A percentile compares a stretch with the other conserved stretches of the same genome.
Conservation (phyloP, 768 basidiomycete species). For the Leccinum broughii region DNA sequence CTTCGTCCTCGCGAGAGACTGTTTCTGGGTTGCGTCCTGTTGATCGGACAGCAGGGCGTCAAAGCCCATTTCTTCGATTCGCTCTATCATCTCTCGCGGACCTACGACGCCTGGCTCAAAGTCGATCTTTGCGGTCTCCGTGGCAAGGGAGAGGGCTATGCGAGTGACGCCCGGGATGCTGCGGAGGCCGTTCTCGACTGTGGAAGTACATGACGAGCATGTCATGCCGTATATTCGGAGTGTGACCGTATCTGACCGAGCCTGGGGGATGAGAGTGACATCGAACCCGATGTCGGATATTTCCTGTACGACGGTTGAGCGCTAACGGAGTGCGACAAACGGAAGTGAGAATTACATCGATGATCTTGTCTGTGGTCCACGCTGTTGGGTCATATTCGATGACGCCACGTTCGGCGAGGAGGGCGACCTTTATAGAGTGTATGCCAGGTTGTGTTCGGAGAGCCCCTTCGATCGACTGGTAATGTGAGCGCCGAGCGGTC, state of each 20-base stretch:
- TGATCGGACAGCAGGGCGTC: constrained; percentile 85
- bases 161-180: constrained; percentile 70
- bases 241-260: constrained; percentile 64
- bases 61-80: constrained; percentile 86
- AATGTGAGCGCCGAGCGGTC: not conserved
- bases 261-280: constrained; percentile 70
- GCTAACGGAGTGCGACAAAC: not conserved
- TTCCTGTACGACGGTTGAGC: constrained; percentile 53
- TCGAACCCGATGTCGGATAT: constrained; percentile 94
- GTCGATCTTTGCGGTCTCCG: constrained; percentile 70
- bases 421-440: constrained; percentile 82
- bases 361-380: constrained; percentile 84
- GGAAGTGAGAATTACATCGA: constrained; percentile 47
- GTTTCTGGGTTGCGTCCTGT: constrained; percentile 78
- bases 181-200: constrained; percentile 57
- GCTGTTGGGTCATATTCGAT: constrained; percentile 81
- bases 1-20: constrained; percentile 83
- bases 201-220: constrained; percentile 76
- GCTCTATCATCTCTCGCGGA: constrained; percentile 86
- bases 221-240: constrained; percentile 92
- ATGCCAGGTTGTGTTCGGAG: constrained; percentile 87
- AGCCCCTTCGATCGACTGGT: constrained; percentile 81
- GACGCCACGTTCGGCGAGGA: constrained; percentile 92
- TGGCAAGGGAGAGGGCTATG: constrained; percentile 73
- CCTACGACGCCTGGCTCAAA: constrained; percentile 75